Evolutionary conservation across 352 stramenopile species (phyloP).

Genomic region (Pythium brachiatum): DNA sequence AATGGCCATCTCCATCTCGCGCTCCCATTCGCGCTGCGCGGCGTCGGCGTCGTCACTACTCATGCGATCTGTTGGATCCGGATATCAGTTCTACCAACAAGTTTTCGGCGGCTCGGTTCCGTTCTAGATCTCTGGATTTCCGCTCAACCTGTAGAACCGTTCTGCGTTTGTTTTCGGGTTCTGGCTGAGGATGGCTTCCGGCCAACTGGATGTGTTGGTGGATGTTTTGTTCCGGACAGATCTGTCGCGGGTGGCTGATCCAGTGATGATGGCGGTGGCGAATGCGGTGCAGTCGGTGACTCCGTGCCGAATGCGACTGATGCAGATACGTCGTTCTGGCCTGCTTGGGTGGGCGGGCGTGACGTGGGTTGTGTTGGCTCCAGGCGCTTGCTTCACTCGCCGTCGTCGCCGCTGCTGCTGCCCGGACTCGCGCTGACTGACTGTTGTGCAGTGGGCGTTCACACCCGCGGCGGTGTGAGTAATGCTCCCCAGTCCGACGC

Average conservation of each 20-base stretch:
- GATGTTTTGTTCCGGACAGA: not conserved
- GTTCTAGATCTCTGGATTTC: not conserved
- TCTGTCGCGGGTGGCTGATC: not conserved
- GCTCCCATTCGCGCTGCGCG: constrained; percentile 63
- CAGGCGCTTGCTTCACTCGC: constrained; percentile 2
- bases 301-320: no score
- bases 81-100: not conserved
- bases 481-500: constrained; percentile 29
- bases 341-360: constrained; percentile 4
- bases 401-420: not conserved
- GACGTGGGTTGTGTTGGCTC: constrained; percentile 2
- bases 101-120: constrained; percentile 6
- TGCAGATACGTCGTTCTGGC: not conserved
- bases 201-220: not conserved
- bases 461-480: constrained; percentile 25
- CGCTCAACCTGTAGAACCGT: not conserved
- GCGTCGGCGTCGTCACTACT: constrained; percentile 46
- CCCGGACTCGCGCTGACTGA: constrained; percentile 8
- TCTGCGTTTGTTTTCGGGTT: not conserved
- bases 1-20: constrained; percentile 80
- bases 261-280: not conserved
- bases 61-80: constrained; percentile 1
- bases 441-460: constrained; percentile 20
- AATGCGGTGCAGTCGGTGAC: not conserved
- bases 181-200: not conserved